Evolutionary conservation across 2,329 filamentous ascomycete genomes (phyloP).

Genomic region (Lecanicillium sp.): DNA sequence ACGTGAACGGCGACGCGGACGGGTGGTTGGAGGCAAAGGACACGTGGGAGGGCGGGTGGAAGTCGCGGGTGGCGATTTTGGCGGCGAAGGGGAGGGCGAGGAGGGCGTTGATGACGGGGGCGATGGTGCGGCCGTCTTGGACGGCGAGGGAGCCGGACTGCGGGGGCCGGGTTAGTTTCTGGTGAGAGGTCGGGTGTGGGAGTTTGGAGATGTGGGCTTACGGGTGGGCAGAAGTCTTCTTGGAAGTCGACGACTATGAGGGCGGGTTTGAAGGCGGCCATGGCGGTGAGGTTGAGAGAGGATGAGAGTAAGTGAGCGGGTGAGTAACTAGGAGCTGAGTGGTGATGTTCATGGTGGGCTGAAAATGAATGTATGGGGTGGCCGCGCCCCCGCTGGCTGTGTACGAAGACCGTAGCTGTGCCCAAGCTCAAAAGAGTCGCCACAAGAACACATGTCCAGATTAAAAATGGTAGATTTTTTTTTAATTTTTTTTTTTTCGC

Average conservation of each 20-base stretch:
- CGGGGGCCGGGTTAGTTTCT: slow-evolving; percentile 10
- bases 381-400: no score
- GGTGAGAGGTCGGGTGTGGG: neutral
- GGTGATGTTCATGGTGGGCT: no score
- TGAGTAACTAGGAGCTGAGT: no score
- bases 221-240: slow-evolving; percentile 90
- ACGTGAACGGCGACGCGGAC: slow-evolving; percentile 61
- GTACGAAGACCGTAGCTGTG: no score
- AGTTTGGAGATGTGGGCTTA: slow-evolving; percentile 38
- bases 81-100: slow-evolving; percentile 64
- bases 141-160: slow-evolving; percentile 84
- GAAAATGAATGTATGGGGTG: no score
- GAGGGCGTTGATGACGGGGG: slow-evolving; percentile 66
- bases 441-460: no score
- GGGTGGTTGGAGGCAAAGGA: slow-evolving; percentile 82
- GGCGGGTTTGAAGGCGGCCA: slow-evolving; percentile 30
- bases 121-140: slow-evolving; percentile 62
- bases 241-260: slow-evolving; percentile 80
- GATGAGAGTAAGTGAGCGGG: neutral
- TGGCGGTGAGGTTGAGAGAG: neutral
- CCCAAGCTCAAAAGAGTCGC: no score
- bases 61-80: slow-evolving; percentile 87
- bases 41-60: slow-evolving; percentile 75
- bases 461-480: no score
- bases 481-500: no score